Evolutionary conservation across 2,329 filamentous ascomycete species (phyloP).

Genomic region (Drechslerella stenobrocha): DNA sequence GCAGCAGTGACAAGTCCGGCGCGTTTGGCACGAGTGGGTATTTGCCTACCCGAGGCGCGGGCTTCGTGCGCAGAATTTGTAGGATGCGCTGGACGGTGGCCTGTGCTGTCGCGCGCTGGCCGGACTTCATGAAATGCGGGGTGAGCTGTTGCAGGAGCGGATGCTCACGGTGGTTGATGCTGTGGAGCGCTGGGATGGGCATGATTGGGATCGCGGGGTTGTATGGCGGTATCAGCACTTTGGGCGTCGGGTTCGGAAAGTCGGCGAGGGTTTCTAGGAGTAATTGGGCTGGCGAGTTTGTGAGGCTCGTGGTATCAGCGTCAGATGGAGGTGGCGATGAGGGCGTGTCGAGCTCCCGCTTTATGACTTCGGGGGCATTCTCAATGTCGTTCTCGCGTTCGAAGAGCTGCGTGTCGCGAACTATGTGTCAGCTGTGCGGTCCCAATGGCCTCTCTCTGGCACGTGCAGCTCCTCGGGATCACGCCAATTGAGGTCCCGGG

Average conservation of each 20-base stretch:
- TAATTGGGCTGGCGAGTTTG: not conserved
- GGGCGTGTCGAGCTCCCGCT: constrained; percentile 59
- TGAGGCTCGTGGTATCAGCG: constrained; percentile 51
- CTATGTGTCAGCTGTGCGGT: not conserved
- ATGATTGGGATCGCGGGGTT: constrained; percentile 75
- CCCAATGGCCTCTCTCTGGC: not conserved
- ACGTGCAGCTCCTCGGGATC: not conserved
- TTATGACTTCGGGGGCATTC: constrained; percentile 69
- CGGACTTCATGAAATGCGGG: constrained; percentile 85
- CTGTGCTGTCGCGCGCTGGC: constrained; percentile 88
- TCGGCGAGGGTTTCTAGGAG: constrained; percentile 51
- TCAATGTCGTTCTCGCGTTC: constrained; percentile 66
- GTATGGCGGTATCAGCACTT: constrained; percentile 53
- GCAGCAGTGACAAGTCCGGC: constrained; percentile 76
- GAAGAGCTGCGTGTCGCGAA: constrained; percentile 60
- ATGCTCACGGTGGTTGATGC: constrained; percentile 82
- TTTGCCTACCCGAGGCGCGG: constrained; percentile 73
- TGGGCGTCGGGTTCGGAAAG: constrained; percentile 53
- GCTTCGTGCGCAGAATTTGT: constrained; percentile 75
- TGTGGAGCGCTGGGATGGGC: constrained; percentile 65
- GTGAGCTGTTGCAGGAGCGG: constrained; percentile 83
- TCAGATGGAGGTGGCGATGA: constrained; percentile 30
- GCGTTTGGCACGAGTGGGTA: constrained; percentile 74
- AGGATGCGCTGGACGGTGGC: constrained; percentile 57
- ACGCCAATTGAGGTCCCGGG: not conserved